Conservation (phyloP, 2,329 filamentous ascomycete species). For the Cordyceps militaris region DNA sequence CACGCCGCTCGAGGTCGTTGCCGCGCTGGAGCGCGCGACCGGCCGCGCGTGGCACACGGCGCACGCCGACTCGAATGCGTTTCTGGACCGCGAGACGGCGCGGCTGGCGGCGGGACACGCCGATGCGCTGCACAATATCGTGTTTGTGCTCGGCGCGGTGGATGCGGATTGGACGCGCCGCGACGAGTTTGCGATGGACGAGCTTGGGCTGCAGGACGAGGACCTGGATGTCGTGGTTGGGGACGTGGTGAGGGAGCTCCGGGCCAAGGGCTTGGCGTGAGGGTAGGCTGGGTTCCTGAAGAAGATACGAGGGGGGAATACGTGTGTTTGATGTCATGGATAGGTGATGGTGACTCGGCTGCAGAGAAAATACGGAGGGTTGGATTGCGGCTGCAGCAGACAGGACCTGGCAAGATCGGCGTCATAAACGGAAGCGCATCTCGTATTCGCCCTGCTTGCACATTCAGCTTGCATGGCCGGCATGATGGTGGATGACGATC, state of each 20-base stretch:
- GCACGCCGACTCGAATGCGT: slow-evolving; percentile 31
- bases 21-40: slow-evolving; percentile 43
- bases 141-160: slow-evolving; percentile 41
- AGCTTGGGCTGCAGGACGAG: slow-evolving; percentile 40
- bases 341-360: background rate
- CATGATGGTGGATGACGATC: background rate
- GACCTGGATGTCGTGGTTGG: slow-evolving; percentile 36
- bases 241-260: slow-evolving; percentile 24
- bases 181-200: slow-evolving; percentile 39
- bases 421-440: background rate
- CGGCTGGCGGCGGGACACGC: slow-evolving; percentile 31
- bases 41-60: slow-evolving; percentile 31
- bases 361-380: background rate
- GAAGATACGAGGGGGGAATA: background rate
- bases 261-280: slow-evolving; percentile 7
- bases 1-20: slow-evolving; percentile 41
- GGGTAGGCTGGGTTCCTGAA: background rate
- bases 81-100: slow-evolving; percentile 31
- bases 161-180: slow-evolving; percentile 42
- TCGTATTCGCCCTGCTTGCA: slow-evolving; percentile 8
- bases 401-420: background rate
- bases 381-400: background rate
- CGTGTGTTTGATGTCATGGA: background rate
- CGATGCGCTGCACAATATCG: slow-evolving; percentile 38
- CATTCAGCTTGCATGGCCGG: background rate